Evolutionary conservation across 164 flowering plant species (phyloP), one percentile per base, ranked within the genome.

Genomic region (Brasenia schreberi): DNA sequence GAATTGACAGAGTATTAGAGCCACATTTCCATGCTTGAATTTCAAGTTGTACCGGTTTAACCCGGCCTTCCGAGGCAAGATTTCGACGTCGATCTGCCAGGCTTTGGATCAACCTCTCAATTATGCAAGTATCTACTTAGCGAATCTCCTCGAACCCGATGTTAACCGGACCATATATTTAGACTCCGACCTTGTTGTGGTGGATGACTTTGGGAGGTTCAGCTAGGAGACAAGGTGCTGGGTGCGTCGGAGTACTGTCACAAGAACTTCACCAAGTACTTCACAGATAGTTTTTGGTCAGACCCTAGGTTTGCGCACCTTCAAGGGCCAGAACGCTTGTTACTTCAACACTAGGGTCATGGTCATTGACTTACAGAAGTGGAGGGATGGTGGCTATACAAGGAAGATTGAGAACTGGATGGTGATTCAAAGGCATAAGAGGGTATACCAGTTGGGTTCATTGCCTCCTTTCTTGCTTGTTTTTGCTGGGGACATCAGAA

Each of bases 241-340:
- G 92, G 84, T 7, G 93, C 93, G 59, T 90, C 92, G 0, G 90
- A 87, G 68, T 87, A 87, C 56, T 85, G 92, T 74, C 82, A 84
- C 19, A 84, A 89, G 42, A 88, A 86, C 65, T 84, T 88, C 75
- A 78, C 84, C 12, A 69, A 73, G 9, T 88, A 88, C 68, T 88
- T 86, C 85, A 81, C 80, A 0, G 71, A 73, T 0, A 66, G 60
- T 0, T 88, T 88, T 42, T 88, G 95, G 95, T 66, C 77, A 0
- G 85, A 80, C 69, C 72, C 72, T 0, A 71, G 5, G 1, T n/a
- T 88, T 53, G 49, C 78, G 1, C 5, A 75, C 86, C 9, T 86
- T 86, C 18, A 27, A 70, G 16, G 85, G 88, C 12, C 67, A 84
- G 66, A 82, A 63, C 14, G 83, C 88, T 6, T 85, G 90, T 71